Evolutionary conservation across 1,139 yeast species (phyloP).

Genomic region (Arxiozyma bovina): DNA sequence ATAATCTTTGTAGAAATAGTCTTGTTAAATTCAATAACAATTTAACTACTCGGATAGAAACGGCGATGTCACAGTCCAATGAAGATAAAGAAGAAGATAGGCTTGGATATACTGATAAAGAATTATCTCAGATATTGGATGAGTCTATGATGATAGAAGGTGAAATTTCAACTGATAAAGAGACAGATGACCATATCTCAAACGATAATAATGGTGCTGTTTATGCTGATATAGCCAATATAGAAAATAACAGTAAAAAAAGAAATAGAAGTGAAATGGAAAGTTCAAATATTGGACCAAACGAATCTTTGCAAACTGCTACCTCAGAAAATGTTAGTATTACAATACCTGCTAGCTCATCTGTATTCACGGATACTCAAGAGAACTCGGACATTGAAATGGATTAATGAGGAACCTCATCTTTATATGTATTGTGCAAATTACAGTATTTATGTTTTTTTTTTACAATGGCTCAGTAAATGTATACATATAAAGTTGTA

Average conservation of each 20-base stretch:
- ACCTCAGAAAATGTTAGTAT: conserved; percentile 16
- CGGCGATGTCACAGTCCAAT: conserved; percentile 6
- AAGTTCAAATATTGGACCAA: not conserved
- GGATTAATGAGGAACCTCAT: not conserved
- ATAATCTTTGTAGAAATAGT: conserved; percentile 39
- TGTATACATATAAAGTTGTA: no score
- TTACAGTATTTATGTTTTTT: no score
- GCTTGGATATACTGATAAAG: conserved; percentile 16
- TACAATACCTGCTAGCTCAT: conserved; percentile 10
- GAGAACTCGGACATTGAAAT: conserved; percentile 7
- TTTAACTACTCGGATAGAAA: conserved; percentile 19
- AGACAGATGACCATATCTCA: conserved; percentile 11
- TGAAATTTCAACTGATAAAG: not conserved
- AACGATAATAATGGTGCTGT: conserved; percentile 1
- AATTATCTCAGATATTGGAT: conserved; percentile 28
- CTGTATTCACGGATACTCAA: conserved; percentile 10
- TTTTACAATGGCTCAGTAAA: no score
- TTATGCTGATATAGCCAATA: not conserved
- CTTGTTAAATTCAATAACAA: conserved; percentile 38
- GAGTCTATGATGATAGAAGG: conserved; percentile 10
- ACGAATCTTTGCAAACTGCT: not conserved
- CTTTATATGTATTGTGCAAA: not conserved
- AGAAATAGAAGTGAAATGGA: conserved; percentile 8
- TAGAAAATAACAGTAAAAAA: not conserved
- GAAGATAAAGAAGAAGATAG: conserved; percentile 10